Evolutionary conservation across 1,139 yeast genomes (phyloP), one percentile per base, ranked within the genome.

Genomic region (Eremothecium cymbalariae): DNA sequence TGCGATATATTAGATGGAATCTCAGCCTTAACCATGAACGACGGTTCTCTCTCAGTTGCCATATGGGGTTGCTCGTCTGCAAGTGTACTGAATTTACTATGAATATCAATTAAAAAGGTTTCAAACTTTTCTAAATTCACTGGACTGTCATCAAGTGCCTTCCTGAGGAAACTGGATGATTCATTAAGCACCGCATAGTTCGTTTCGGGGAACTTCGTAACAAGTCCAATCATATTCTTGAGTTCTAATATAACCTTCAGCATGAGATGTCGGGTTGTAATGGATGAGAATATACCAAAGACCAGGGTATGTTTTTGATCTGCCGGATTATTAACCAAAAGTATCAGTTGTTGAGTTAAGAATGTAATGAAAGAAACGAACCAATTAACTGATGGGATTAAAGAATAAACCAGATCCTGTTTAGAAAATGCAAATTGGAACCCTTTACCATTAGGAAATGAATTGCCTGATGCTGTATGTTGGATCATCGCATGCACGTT

Each of bases 321-420:
- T 4, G 39, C 39, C 2, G 50, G 48, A 13, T 46, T 40, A 29
- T 56, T 56, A 3, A 53, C 45, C 15, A 53, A 34, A 5, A 53
- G 37, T 13, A 56, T 37, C 16, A 54, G 47, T 28, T 55, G 56
- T 37, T 56, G 61, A 11, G 53, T 47, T 18, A 56, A 35, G 31
- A 44, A 56, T 8, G 57, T 51, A 8, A 55, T 46, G 32, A 53
- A 53, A 32, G 51, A 52, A 8, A 53, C 56, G 32, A 56, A 51
- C 61, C 61, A 56, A 37, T 52, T 54, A 3, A 57, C 58, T 9
- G 55, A 47, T 1, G 61, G 61, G 8, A 55, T 48, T 18, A 56
- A 36, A 2, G 61, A 56, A 34, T 55, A 53, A 2, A 56, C 49
- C 30, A 56, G 38, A 39, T 56, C 61, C 37, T 56, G 61, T 34